phyloP scores from a whole-genome alignment of 2,329 filamentous ascomycete species.

The Phialophora expanda region DNA sequence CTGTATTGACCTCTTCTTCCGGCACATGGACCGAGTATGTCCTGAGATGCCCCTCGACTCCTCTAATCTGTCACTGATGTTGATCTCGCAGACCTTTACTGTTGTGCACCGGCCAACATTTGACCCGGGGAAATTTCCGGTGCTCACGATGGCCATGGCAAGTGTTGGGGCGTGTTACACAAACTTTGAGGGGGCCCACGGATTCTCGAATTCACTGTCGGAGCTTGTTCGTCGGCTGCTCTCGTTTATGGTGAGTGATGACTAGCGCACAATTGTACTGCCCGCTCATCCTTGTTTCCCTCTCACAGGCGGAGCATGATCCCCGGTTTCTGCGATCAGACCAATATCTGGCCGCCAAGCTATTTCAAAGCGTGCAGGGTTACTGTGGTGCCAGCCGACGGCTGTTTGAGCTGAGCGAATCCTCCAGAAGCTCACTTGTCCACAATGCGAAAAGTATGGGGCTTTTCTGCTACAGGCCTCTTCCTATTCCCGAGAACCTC shows the following conservation, averaged over 20 bases:
- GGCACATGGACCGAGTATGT: conserved; percentile 13
- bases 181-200: neutral
- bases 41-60: neutral
- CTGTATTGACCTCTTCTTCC: conserved; percentile 24
- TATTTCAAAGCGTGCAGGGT: conserved; percentile 19
- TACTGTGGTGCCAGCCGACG: conserved; percentile 17
- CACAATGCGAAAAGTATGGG: conserved; percentile 20
- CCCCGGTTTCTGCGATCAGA: conserved; percentile 14
- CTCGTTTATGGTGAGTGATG: conserved; percentile 14
- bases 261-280: neutral
- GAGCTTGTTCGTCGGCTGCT: conserved; percentile 19
- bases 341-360: conserved; percentile 10
- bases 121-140: conserved; percentile 15
- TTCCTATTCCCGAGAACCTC: neutral
- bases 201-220: conserved; percentile 14
- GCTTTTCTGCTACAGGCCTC: conserved; percentile 7
- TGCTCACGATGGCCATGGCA: conserved; percentile 14
- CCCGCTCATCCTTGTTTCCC: neutral
- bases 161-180: conserved; percentile 24
- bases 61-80: neutral
- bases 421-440: conserved; percentile 5
- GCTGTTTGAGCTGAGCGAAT: conserved; percentile 22
- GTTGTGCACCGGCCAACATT: conserved; percentile 24
- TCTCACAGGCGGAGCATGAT: conserved; percentile 20
- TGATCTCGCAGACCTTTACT: conserved; percentile 10